Evolutionary conservation across 352 stramenopile species (phyloP).

Genomic region (Salisapilia sapeloensis): DNA sequence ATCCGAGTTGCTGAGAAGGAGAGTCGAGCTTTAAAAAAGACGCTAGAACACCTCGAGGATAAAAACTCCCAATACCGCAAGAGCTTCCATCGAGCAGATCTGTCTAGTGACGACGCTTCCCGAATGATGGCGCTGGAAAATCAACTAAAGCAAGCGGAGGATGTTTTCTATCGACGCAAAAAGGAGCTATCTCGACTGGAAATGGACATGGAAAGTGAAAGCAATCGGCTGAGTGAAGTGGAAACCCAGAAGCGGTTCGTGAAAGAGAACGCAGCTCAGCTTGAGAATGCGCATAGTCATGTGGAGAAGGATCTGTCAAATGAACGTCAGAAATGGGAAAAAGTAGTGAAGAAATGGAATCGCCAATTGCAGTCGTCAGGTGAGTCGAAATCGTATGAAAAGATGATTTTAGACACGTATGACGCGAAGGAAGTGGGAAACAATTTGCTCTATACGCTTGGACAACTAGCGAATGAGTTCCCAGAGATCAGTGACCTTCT

Average conservation of each 20-base stretch:
- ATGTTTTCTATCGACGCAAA: constrained; percentile 86
- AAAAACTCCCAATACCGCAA: constrained; percentile 90
- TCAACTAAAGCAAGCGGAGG: constrained; percentile 71
- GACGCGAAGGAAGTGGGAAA: constrained; percentile 69
- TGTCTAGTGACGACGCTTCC: constrained; percentile 66
- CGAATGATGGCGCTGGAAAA: constrained; percentile 79
- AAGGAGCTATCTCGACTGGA: constrained; percentile 87
- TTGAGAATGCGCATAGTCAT: constrained; percentile 35
- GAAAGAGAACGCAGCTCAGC: constrained; percentile 36
- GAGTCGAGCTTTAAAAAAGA: constrained; percentile 86
- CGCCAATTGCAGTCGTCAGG: constrained; percentile 29
- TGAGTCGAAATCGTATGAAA: constrained; percentile 40
- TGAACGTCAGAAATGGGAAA: constrained; percentile 46
- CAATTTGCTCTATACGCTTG: constrained; percentile 82
- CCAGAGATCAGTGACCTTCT: constrained; percentile 83
- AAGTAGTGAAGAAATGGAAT: constrained; percentile 58
- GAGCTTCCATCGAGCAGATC: constrained; percentile 85
- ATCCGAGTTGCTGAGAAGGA: constrained; percentile 88
- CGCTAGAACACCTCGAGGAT: constrained; percentile 82
- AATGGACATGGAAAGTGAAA: constrained; percentile 67
- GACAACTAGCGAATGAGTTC: constrained; percentile 88
- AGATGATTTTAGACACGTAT: constrained; percentile 65
- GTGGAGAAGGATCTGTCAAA: constrained; percentile 51
- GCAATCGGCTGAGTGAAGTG: constrained; percentile 44
- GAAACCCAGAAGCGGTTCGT: constrained; percentile 47